phyloP scores from a whole-genome alignment of 2,329 filamentous ascomycete genomes.

The Colletotrichum higginsianum region DNA sequence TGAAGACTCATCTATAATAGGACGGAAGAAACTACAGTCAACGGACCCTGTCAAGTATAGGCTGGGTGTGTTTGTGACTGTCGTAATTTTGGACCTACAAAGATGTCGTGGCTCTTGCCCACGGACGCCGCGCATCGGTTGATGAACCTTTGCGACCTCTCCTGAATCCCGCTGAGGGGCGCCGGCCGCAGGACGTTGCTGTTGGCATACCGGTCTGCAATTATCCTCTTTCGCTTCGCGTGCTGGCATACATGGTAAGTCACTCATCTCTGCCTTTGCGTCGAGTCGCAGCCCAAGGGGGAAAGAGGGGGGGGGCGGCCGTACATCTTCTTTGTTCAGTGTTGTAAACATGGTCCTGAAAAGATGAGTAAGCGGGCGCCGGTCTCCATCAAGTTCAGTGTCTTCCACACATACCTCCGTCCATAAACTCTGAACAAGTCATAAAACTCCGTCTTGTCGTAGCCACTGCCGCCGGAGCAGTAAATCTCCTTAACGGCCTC shows the following conservation, averaged over 20 bases:
- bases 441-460: conserved; percentile 77
- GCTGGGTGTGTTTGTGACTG: background rate
- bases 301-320: conserved; percentile 39
- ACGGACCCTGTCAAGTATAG: conserved; percentile 32
- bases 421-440: conserved; percentile 72
- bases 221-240: conserved; percentile 72
- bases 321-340: conserved; percentile 67
- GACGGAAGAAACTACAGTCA: background rate
- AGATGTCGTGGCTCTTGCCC: conserved; percentile 69
- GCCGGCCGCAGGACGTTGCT: conserved; percentile 73
- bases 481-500: conserved; percentile 75
- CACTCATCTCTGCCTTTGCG: background rate
- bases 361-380: background rate
- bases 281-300: background rate
- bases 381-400: background rate
- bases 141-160: conserved; percentile 70
- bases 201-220: conserved; percentile 79
- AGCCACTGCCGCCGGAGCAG: conserved; percentile 72
- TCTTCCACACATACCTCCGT: conserved; percentile 59
- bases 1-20: conserved; percentile 60
- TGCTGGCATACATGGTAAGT: conserved; percentile 60
- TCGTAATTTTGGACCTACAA: conserved; percentile 61
- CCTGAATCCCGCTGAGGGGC: conserved; percentile 70
- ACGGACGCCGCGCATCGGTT: conserved; percentile 64
- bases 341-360: conserved; percentile 73